These are phyloP conservation scores for Hanseniaspora vineae DNA, from an alignment of 805 yeast species.

Conservation along the genomic window DNA sequence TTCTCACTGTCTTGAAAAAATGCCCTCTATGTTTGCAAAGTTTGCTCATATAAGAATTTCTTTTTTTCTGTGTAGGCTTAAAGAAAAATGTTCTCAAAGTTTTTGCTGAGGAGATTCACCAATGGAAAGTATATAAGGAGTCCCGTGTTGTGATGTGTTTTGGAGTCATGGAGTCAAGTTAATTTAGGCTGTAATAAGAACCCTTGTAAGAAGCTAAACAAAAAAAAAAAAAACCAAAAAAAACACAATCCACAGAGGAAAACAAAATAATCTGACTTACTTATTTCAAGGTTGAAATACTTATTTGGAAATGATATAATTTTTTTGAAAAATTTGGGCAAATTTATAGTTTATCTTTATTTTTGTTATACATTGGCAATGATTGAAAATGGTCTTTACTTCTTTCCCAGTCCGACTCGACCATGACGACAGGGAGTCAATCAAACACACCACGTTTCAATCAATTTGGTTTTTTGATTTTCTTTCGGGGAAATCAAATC, in stretches of 20 bases:
- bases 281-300: slow-evolving; percentile 1
- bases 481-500: background rate
- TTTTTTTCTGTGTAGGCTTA: no score
- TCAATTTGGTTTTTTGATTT: background rate
- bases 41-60: no score
- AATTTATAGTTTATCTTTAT: no score
- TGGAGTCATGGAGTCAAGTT: no score
- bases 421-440: slow-evolving; percentile 77
- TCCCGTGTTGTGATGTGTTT: no score
- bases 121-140: no score
- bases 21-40: no score
- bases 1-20: no score
- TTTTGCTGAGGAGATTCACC: no score
- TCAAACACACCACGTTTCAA: slow-evolving; percentile 11
- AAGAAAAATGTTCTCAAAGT: no score
- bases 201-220: no score
- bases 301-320: background rate
- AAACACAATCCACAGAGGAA: background rate
- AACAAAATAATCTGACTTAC: background rate
- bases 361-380: slow-evolving; percentile 14
- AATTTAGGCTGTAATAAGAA: no score
- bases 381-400: slow-evolving; percentile 49
- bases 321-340: background rate
- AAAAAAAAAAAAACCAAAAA: background rate
- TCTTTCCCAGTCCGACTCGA: slow-evolving; percentile 91